Conservation (phyloP, 495 filamentous ascomycete species). For the Neurospora sp. region DNA sequence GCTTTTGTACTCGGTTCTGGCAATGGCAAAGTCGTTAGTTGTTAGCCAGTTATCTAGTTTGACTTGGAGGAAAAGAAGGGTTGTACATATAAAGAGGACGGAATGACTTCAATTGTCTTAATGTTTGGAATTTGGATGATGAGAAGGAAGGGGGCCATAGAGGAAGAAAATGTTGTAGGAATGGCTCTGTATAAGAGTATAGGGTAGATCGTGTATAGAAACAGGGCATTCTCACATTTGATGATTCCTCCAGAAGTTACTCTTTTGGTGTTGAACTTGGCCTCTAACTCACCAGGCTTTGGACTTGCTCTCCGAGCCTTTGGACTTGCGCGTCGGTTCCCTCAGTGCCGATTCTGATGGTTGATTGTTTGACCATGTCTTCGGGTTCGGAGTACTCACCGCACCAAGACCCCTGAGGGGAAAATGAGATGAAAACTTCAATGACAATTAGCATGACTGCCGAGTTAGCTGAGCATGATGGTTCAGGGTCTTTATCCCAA, state of each 20-base stretch:
- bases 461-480: background rate
- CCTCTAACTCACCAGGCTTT: background rate
- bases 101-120: background rate
- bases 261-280: background rate
- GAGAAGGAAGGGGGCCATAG: background rate
- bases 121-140: background rate
- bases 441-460: background rate
- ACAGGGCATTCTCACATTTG: background rate
- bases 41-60: background rate
- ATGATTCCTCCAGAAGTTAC: background rate
- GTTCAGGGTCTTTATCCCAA: background rate
- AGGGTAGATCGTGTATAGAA: background rate
- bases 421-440: background rate
- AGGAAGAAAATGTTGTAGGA: background rate
- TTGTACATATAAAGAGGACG: background rate
- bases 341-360: background rate
- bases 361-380: background rate
- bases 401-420: background rate
- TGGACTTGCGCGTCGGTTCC: background rate
- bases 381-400: background rate
- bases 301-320: background rate
- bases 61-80: background rate
- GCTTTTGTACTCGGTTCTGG: background rate
- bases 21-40: background rate
- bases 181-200: background rate